These are phyloP conservation scores for Diaporthe vexans DNA, from an alignment of 2,329 filamentous ascomycete genomes.

Conservation along the genomic window DNA sequence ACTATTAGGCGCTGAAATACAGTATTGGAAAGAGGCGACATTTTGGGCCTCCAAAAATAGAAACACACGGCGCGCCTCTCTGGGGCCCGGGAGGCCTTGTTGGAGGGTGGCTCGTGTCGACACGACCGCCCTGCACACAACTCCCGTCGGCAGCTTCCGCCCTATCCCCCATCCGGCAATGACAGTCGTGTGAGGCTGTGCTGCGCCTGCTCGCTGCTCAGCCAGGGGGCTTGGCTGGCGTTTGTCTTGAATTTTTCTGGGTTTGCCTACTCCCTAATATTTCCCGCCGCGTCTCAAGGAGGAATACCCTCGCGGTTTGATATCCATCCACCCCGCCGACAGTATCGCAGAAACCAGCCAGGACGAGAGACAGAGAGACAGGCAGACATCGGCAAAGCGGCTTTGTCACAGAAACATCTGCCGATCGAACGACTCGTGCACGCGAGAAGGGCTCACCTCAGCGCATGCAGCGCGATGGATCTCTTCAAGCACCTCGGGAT, in stretches of 20 bases:
- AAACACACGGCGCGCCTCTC: not conserved
- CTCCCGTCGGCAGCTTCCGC: conserved; percentile 30
- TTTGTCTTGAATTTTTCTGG: conserved; percentile 28
- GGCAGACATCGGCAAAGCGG: not conserved
- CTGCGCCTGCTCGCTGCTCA: not conserved
- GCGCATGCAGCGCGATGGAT: conserved; percentile 28
- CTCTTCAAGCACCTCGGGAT: conserved; percentile 4
- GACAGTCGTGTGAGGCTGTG: conserved; percentile 23
- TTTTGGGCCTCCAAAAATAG: conserved; percentile 26
- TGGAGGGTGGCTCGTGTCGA: conserved; percentile 26
- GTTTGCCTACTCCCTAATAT: not conserved
- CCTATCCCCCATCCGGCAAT: conserved; percentile 24
- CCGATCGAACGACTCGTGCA: conserved; percentile 16
- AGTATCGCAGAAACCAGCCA: conserved; percentile 1
- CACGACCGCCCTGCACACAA: not conserved
- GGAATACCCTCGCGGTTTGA: not conserved
- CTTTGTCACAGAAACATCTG: not conserved
- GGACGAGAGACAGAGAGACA: not conserved
- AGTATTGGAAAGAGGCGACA: conserved; percentile 13
- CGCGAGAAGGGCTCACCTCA: conserved; percentile 20
- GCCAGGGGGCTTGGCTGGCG: not conserved
- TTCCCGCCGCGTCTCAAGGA: conserved; percentile 24
- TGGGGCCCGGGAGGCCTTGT: conserved; percentile 2
- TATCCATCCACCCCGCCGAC: not conserved
- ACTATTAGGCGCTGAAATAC: conserved; percentile 22